Conservation (phyloP, 2,329 filamentous ascomycete genomes). For the Didymella pinodella region DNA sequence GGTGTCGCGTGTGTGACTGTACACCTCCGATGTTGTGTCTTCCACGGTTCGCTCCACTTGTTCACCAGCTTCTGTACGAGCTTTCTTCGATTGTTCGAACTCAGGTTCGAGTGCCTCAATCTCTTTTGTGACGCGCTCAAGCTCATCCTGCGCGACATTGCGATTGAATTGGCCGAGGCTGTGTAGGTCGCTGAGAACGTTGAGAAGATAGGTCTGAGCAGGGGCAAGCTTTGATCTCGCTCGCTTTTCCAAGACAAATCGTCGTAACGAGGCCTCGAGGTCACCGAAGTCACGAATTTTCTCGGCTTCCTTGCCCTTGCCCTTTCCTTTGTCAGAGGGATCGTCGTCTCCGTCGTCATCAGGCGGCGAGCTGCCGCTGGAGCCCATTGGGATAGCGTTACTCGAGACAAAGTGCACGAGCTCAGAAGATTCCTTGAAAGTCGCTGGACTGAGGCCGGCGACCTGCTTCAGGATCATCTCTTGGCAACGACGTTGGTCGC, state of each 20-base stretch:
- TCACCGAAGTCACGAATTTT: slow-evolving; percentile 89
- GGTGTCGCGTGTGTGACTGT: slow-evolving; percentile 79
- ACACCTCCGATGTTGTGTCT: slow-evolving; percentile 83
- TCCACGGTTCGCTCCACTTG: slow-evolving; percentile 84
- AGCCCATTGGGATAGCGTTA: slow-evolving; percentile 82
- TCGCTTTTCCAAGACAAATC: slow-evolving; percentile 95
- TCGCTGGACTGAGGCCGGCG: slow-evolving; percentile 83
- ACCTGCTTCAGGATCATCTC: slow-evolving; percentile 95
- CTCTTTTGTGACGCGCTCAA: slow-evolving; percentile 82
- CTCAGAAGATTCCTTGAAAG: slow-evolving; percentile 89
- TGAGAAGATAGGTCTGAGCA: slow-evolving; percentile 92
- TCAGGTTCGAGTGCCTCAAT: slow-evolving; percentile 83
- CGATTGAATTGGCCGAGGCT: slow-evolving; percentile 85
- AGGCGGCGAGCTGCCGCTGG: slow-evolving; percentile 40
- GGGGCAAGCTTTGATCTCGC: slow-evolving; percentile 94
- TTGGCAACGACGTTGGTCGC: slow-evolving; percentile 88
- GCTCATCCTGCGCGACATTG: slow-evolving; percentile 83
- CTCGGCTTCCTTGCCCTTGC: slow-evolving; percentile 75
- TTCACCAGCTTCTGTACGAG: slow-evolving; percentile 79
- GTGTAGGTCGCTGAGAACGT: slow-evolving; percentile 87
- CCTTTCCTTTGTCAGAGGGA: slow-evolving; percentile 57
- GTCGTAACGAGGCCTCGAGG: slow-evolving; percentile 84
- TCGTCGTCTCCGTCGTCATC: slow-evolving; percentile 53
- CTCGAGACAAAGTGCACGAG: slow-evolving; percentile 98
- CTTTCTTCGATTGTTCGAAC: slow-evolving; percentile 83